A percentile compares a stretch with the other conserved stretches of the same genome.
Evolutionary conservation across 192 early-diverging fungal species (phyloP).

Genomic region (Physocladia obscura): DNA sequence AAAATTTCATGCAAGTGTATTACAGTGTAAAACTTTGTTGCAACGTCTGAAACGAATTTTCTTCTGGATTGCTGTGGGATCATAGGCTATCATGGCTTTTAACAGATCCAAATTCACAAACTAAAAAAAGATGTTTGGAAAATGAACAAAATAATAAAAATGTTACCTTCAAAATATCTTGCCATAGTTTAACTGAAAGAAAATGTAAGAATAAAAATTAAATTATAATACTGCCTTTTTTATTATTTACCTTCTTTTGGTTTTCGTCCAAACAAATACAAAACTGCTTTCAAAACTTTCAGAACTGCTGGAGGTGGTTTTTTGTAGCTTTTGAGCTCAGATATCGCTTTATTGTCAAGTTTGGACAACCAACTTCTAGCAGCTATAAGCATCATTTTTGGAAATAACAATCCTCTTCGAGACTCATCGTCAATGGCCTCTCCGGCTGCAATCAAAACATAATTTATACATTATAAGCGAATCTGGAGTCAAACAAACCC

Average conservation of each 20-base stretch:
- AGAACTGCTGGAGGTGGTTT: slow-evolving; percentile 53
- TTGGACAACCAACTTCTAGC: slow-evolving; percentile 38
- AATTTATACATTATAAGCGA: background rate
- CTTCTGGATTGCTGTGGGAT: slow-evolving; percentile 58
- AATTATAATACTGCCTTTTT: no score
- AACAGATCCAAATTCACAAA: slow-evolving; percentile 52
- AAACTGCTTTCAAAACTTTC: slow-evolving; percentile 52
- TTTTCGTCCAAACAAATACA: slow-evolving; percentile 57
- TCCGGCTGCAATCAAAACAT: slow-evolving; percentile 32
- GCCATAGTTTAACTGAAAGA: slow-evolving; percentile 1
- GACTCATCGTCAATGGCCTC: slow-evolving; percentile 50
- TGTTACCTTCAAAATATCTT: slow-evolving; percentile 8
- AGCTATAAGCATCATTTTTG: slow-evolving; percentile 49
- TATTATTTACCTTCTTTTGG: slow-evolving; percentile 45
- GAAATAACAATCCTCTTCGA: slow-evolving; percentile 47
- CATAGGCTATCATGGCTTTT: slow-evolving; percentile 52
- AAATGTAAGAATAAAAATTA: background rate
- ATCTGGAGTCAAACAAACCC: background rate
- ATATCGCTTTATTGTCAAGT: slow-evolving; percentile 44
- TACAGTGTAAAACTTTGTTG: slow-evolving; percentile 53
- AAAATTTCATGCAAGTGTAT: slow-evolving; percentile 9
- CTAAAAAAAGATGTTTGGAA: slow-evolving; percentile 9
- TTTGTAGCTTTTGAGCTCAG: slow-evolving; percentile 57
- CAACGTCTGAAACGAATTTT: slow-evolving; percentile 47
- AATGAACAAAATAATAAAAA: background rate